A percentile compares a stretch with the other conserved stretches of the same genome.
Conservation (phyloP, 768 basidiomycete species). For the Pleurotus salmoneostramineus region DNA sequence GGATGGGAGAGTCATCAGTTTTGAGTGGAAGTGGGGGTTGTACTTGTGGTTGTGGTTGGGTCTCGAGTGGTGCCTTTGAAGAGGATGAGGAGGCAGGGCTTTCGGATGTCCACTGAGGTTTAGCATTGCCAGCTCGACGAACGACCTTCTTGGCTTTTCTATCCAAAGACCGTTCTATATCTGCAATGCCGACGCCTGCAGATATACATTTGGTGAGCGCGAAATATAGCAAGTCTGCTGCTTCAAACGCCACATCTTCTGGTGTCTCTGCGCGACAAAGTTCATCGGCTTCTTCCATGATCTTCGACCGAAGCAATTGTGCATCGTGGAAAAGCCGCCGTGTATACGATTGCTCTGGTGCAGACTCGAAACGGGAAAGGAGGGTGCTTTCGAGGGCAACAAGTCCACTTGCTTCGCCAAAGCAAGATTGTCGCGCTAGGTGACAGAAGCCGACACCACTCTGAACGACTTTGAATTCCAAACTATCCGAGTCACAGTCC, state of each 20-base stretch:
- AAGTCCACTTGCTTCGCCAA: constrained; percentile 78
- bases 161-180: constrained; percentile 84
- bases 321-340: constrained; percentile 79
- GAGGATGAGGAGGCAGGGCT: too few relatives aligned
- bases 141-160: constrained; percentile 83
- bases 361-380: constrained; percentile 60
- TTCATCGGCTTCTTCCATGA: constrained; percentile 98
- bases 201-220: constrained; percentile 80
- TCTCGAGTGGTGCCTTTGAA: constrained; percentile 13
- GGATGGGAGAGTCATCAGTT: constrained; percentile 46
- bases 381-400: constrained; percentile 80
- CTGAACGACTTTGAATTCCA: constrained; percentile 89
- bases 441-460: constrained; percentile 94
- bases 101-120: constrained; percentile 60
- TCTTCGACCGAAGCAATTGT: constrained; percentile 83
- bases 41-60: constrained; percentile 22
- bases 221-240: constrained; percentile 94
- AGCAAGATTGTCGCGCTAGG: constrained; percentile 83
- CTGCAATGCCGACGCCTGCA: constrained; percentile 75
- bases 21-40: constrained; percentile 17
- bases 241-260: constrained; percentile 90
- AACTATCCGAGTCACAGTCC: constrained; percentile 91
- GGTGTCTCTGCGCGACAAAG: constrained; percentile 78
- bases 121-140: constrained; percentile 87
- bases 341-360: constrained; percentile 93